Percentiles rank a stretch among this genome's conserved stretches.
Evolutionary conservation across 495 filamentous ascomycete genomes (phyloP).

Genomic region (Aspergillus mulundensis): DNA sequence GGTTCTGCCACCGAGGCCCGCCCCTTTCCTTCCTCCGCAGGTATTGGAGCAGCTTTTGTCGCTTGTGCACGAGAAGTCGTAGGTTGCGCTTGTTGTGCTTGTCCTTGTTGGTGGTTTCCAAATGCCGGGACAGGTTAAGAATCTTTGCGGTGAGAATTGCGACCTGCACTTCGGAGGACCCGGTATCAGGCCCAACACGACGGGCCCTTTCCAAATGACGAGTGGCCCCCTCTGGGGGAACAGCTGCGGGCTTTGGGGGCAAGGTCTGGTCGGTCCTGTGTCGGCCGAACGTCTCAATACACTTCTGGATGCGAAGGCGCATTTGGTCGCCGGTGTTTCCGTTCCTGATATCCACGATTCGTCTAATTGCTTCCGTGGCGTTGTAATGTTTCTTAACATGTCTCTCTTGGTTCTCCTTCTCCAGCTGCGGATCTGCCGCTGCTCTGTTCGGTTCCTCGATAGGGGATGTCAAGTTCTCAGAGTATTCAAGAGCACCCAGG

Average conservation of each 20-base stretch:
- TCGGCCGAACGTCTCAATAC: constrained; percentile 82
- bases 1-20: constrained; percentile 78
- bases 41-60: constrained; percentile 84
- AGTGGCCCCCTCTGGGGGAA: constrained; percentile 23
- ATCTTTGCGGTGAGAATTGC: constrained; percentile 98
- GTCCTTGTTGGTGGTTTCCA: constrained; percentile 58
- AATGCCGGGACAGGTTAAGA: constrained; percentile 62
- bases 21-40: constrained; percentile 86
- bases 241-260: constrained; percentile 46
- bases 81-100: constrained; percentile 94
- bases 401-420: constrained; percentile 28
- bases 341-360: constrained; percentile 71
- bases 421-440: constrained; percentile 41
- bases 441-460: constrained; percentile 32
- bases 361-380: constrained; percentile 58
- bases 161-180: constrained; percentile 91
- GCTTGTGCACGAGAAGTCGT: constrained; percentile 75
- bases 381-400: constrained; percentile 31
- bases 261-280: constrained; percentile 79
- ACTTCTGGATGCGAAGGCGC: constrained; percentile 74
- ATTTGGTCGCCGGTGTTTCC: constrained; percentile 71
- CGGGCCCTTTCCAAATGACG: constrained; percentile 48
- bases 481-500: constrained; percentile 55
- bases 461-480: constrained; percentile 58
- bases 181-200: constrained; percentile 84